Conservation (phyloP, 768 basidiomycete species). For the Plicaturopsis crispa region DNA sequence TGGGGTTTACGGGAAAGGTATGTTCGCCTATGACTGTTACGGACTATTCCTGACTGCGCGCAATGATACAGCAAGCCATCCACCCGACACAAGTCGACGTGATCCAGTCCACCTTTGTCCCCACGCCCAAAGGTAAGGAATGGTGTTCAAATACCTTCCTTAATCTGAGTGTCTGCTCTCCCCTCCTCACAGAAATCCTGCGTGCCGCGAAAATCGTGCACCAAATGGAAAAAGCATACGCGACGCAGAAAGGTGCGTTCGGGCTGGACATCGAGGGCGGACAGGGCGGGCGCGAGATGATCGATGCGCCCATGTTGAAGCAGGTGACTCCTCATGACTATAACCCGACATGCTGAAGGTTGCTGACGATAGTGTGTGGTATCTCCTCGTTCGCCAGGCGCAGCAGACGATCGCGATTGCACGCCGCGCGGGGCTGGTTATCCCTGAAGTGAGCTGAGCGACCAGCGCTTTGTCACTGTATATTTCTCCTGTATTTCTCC, state of each 20-base stretch:
- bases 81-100: conserved; percentile 78
- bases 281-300: conserved; percentile 71
- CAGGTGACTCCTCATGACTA: too few species aligned
- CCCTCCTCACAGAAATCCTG: conserved; percentile 49
- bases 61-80: conserved; percentile 72
- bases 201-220: conserved; percentile 70
- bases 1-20: conserved; percentile 93
- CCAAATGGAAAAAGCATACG: conserved; percentile 54
- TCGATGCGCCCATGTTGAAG: conserved; percentile 88
- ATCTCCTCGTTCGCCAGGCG: too few species aligned
- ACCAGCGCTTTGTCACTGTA: too few species aligned
- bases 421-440: conserved; percentile 42
- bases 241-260: conserved; percentile 51
- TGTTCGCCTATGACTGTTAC: conserved; percentile 1
- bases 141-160: not conserved
- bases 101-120: conserved; percentile 76
- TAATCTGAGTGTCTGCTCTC: not conserved
- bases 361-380: too few species aligned
- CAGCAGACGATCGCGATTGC: conserved; percentile 47
- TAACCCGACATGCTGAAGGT: too few species aligned
- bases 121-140: conserved; percentile 53
- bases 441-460: too few species aligned
- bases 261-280: conserved; percentile 55
- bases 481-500: too few species aligned
- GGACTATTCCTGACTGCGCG: not conserved